These are phyloP conservation scores for Saposhnikovia divaricata DNA, from an alignment of 129 eudicot genomes.

Conservation along the genomic window DNA sequence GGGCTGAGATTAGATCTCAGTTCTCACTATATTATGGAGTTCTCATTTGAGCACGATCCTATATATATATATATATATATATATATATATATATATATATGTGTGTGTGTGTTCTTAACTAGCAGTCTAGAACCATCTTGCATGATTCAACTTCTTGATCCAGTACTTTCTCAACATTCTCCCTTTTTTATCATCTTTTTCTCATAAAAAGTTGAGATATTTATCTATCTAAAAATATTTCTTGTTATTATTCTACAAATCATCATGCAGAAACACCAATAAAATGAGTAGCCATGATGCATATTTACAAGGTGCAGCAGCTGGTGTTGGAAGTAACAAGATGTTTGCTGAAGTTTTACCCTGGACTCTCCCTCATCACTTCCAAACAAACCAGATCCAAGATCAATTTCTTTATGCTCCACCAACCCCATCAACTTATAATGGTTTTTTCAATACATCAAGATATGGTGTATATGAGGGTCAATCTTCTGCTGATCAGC, in stretches of 20 bases:
- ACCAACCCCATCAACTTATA: slow-evolving; percentile 41
- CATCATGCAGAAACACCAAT: slow-evolving; percentile 8
- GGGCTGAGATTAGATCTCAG: too few species aligned
- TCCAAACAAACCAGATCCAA: slow-evolving; percentile 31
- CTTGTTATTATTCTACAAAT: neutral
- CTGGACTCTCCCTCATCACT: slow-evolving; percentile 55
- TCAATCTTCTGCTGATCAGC: slow-evolving; percentile 46
- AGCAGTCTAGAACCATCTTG: neutral
- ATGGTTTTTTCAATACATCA: slow-evolving; percentile 45
- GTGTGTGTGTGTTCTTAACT: neutral
- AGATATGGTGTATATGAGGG: slow-evolving; percentile 52
- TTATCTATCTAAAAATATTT: neutral
- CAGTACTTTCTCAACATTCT: slow-evolving; percentile 7
- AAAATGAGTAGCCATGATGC: slow-evolving; percentile 18
- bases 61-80: too few species aligned
- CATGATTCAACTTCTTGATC: slow-evolving; percentile 18
- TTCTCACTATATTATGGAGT: too few species aligned
- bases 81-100: too few species aligned
- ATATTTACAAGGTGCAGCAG: slow-evolving; percentile 27
- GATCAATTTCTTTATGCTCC: slow-evolving; percentile 64
- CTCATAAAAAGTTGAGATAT: slow-evolving; percentile 22
- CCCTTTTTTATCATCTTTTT: slow-evolving; percentile 25
- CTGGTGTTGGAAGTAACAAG: slow-evolving; percentile 25
- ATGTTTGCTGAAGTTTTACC: slow-evolving; percentile 32
- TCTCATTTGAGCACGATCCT: too few species aligned